Percentiles rank a stretch among this genome's conserved stretches.
Conservation (phyloP, 2,329 filamentous ascomycete genomes). For the Sporothrix brunneoviolacea region DNA sequence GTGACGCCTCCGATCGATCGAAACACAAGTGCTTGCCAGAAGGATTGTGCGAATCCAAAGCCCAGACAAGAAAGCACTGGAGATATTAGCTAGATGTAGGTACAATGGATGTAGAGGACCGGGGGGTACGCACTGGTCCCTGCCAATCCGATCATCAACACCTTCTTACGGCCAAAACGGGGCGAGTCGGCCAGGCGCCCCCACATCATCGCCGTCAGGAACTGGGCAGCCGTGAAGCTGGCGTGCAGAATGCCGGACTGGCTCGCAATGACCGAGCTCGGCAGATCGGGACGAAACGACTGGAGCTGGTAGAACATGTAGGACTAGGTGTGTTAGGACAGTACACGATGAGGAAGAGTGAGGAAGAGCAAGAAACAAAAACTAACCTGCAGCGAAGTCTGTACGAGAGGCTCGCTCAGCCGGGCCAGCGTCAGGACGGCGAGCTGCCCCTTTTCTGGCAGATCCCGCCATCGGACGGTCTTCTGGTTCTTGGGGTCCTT, state of each 20-base stretch:
- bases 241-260: slow-evolving; percentile 74
- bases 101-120: background rate
- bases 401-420: slow-evolving; percentile 73
- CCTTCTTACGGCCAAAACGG: slow-evolving; percentile 64
- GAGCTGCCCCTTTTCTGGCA: slow-evolving; percentile 73
- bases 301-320: slow-evolving; percentile 89
- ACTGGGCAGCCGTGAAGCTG: slow-evolving; percentile 75
- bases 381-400: slow-evolving; percentile 55
- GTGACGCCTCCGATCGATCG: slow-evolving; percentile 58
- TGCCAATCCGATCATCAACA: slow-evolving; percentile 67
- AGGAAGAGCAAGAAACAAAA: background rate
- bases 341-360: background rate
- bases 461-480: slow-evolving; percentile 58
- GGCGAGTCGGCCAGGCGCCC: slow-evolving; percentile 61
- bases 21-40: slow-evolving; percentile 56
- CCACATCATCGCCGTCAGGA: slow-evolving; percentile 77
- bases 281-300: slow-evolving; percentile 55
- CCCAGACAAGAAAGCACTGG: slow-evolving; percentile 54
- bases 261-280: slow-evolving; percentile 60
- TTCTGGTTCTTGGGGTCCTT: background rate
- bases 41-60: slow-evolving; percentile 63
- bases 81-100: background rate
- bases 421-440: slow-evolving; percentile 71
- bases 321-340: slow-evolving; percentile 37
- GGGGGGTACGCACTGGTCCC: slow-evolving; percentile 45